A percentile compares a stretch with the other conserved stretches of the same genome.
These are phyloP conservation scores for Lablab purpureus DNA, from an alignment of 306 rosid species.

Conservation along the genomic window DNA sequence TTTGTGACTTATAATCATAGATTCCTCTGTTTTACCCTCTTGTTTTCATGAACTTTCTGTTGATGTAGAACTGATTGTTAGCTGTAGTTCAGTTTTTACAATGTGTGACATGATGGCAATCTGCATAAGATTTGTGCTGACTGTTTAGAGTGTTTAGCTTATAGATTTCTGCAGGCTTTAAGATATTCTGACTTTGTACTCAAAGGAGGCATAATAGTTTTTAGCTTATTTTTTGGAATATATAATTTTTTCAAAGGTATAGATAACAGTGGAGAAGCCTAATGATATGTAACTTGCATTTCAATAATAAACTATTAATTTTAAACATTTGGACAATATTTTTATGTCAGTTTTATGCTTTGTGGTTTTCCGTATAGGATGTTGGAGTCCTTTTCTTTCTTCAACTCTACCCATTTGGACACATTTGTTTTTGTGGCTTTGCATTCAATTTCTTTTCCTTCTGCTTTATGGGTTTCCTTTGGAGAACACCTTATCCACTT, in stretches of 20 bases:
- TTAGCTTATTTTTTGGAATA: background rate
- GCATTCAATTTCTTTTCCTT: background rate
- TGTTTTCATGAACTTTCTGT: background rate
- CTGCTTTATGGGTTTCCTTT: background rate
- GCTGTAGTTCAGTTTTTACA: background rate
- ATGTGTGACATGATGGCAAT: background rate
- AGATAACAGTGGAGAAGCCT: background rate
- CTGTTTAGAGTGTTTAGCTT: background rate
- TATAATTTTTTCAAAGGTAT: background rate
- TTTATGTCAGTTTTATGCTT: background rate
- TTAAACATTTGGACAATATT: background rate
- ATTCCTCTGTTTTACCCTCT: background rate
- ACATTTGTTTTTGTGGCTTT: background rate
- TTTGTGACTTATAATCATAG: background rate
- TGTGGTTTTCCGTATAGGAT: background rate
- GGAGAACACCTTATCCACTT: background rate
- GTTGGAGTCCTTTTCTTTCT: background rate
- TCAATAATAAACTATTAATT: background rate
- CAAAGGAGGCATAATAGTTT: background rate
- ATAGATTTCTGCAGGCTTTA: background rate
- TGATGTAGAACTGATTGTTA: background rate
- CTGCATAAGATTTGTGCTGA: conserved; percentile 8
- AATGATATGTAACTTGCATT: background rate
- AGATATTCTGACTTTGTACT: background rate
- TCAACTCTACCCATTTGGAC: background rate